Evolutionary conservation across 2,329 filamentous ascomycete species (phyloP).

Genomic region (Aureobasidium vineae): DNA sequence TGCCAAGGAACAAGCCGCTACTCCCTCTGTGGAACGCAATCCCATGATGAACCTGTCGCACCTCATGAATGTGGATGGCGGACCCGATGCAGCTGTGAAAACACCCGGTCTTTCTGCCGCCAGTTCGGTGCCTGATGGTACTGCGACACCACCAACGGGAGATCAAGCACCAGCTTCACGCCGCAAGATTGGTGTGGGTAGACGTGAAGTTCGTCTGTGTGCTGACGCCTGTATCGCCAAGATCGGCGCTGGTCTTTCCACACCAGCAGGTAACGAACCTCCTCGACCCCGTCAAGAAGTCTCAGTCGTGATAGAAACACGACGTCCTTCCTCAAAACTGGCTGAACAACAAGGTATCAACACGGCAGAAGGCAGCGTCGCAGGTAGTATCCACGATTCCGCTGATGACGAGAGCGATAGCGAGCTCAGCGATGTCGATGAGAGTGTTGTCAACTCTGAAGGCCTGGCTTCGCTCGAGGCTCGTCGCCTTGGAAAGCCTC

Average conservation of each 20-base stretch:
- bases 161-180: slow-evolving; percentile 30
- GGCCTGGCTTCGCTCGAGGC: slow-evolving; percentile 18
- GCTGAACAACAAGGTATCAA: slow-evolving; percentile 34
- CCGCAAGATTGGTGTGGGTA: slow-evolving; percentile 58
- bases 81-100: slow-evolving; percentile 28
- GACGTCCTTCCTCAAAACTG: slow-evolving; percentile 33
- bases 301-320: slow-evolving; percentile 35
- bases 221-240: slow-evolving; percentile 56
- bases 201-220: slow-evolving; percentile 58
- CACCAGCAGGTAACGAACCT: slow-evolving; percentile 21
- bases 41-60: slow-evolving; percentile 38
- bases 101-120: not conserved
- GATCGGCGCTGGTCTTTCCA: slow-evolving; percentile 25
- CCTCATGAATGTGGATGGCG: slow-evolving; percentile 39
- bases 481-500: not conserved
- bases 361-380: slow-evolving; percentile 41
- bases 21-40: slow-evolving; percentile 31
- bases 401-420: slow-evolving; percentile 56
- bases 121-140: slow-evolving; percentile 30
- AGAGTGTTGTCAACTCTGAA: slow-evolving; percentile 34
- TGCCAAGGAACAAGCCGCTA: slow-evolving; percentile 32
- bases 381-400: slow-evolving; percentile 57
- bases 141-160: slow-evolving; percentile 27
- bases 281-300: slow-evolving; percentile 27
- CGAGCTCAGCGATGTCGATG: slow-evolving; percentile 54